Percentiles rank a stretch among this genome's conserved stretches.
These are phyloP conservation scores for Dioscorea alata DNA, from an alignment of 106 monocot species.

Conservation along the genomic window DNA sequence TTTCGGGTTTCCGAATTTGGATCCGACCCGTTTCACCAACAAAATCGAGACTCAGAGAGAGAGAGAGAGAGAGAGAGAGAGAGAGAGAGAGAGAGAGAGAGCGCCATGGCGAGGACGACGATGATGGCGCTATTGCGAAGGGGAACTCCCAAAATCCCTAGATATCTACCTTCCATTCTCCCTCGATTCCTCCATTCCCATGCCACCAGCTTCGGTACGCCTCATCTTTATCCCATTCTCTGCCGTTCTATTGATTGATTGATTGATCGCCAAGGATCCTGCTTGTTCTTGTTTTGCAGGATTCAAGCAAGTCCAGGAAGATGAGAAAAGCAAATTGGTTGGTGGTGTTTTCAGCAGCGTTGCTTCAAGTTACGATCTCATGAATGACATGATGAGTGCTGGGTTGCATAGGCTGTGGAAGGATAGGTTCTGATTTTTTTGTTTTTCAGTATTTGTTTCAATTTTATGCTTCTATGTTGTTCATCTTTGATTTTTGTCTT, in stretches of 20 bases:
- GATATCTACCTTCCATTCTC: background rate
- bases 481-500: background rate
- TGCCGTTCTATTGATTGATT: background rate
- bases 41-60: too few species aligned
- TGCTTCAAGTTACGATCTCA: slow-evolving; percentile 90
- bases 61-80: too few species aligned
- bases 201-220: slow-evolving; percentile 74
- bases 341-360: slow-evolving; percentile 91
- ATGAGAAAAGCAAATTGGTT: slow-evolving; percentile 90
- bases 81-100: too few species aligned
- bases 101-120: too few species aligned
- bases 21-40: too few species aligned
- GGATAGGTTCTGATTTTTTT: slow-evolving; percentile 45
- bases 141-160: background rate
- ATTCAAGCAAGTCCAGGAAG: slow-evolving; percentile 78
- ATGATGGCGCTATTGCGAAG: slow-evolving; percentile 8
- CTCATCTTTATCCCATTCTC: background rate
- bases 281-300: slow-evolving; percentile 24
- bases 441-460: too few species aligned
- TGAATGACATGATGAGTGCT: slow-evolving; percentile 97
- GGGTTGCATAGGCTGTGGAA: slow-evolving; percentile 96
- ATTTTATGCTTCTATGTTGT: too few species aligned
- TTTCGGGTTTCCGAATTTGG: too few species aligned
- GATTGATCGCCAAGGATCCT: too few species aligned
- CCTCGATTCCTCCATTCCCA: slow-evolving; percentile 53